Base-by-base conservation (phyloP, 768 basidiomycete species). In the Collybiopsis luxurians region DNA sequence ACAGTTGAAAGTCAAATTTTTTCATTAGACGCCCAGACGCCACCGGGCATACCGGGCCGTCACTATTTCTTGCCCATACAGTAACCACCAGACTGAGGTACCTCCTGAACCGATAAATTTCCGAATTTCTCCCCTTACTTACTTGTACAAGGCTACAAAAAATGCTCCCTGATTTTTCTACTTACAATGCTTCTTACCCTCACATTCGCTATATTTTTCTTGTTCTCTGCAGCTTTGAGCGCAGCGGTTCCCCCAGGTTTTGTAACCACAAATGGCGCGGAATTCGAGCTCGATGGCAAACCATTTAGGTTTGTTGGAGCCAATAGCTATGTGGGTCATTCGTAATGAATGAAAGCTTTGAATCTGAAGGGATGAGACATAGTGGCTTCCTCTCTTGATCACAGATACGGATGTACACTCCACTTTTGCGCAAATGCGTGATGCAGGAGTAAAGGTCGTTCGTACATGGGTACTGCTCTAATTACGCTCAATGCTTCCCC, bases 341-440 rank as follows among this genome's bases (percentile, higher is more conserved):
- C n/a, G n/a, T n/a, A n/a, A n/a, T 23, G 21, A n/a, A n/a, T n/a
- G n/a, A n/a, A n/a, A n/a, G n/a, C n/a, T n/a, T n/a, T n/a, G n/a
- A n/a, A n/a, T n/a, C n/a, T n/a, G n/a, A 49, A 43, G 47, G 31
- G 31, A 34, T 13, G 31, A 34, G 13, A 34, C 13, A 3, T 51
- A 82, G 81, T 83, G 82, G 82, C 67, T 83, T n/a, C 80, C 80
- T 2, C 73, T 83, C 2, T 67, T 83, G n/a, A 75, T 75, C 3
- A 72, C 71, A 23, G 61, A 72, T 28, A 63, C 69, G 12, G 83
- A 85, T 65, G 79, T 83, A 13, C 75, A 79, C 43, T 60, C 66
- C 17, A 82, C 81, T 0, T 78, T 83, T 63, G 67, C 71, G 58
- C 68, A 77, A 39, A 83, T 83, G 79, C 71, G 71, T 58, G 59